Evolutionary conservation across 2,329 filamentous ascomycete species (phyloP), one percentile per base, ranked within the genome.

Genomic region (Alternaria ventricosa): DNA sequence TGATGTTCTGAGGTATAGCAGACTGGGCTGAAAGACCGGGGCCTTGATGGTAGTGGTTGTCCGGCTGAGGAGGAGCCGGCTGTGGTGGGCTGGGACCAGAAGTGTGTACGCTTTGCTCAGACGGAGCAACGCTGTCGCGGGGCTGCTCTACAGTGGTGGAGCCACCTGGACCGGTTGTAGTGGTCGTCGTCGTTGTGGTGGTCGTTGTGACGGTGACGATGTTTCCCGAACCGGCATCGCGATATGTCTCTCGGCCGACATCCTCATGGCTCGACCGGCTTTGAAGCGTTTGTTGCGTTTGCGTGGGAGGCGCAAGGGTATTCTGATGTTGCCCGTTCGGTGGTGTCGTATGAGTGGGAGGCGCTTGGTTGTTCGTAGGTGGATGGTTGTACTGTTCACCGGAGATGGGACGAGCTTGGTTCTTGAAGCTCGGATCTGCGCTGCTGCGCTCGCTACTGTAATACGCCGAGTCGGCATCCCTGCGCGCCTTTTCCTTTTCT

Each of bases 121-220:
- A 63, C 3, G 70, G 57, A 9, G 27, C 47, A 46, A 60, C 65
- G n/a, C 62, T 66, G 10, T 64, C 63, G 49, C 54, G 66, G 10
- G 76, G 75, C 36, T 75, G 70, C 44, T 78, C 69, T 33, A 78
- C 75, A 10, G 76, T 79, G 11, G 75, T 78, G 22, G 70, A 70
- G 1, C 77, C 77, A 4, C 77, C 77, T 13, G 76, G 76, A 0
- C 76, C 76, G 12, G 76, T 78, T 3, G 73, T 76, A 15, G 76
- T 79, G 3, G 76, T 79, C 1, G 77, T 79, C 1, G 77, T 79
- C 1, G 77, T 79, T 2, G 76, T 79, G 1, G 77, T 78, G 12
- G 77, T 79, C 0, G 76, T 79, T 9, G 75, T 78, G 4, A 75
- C 75, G 6, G 76, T 78, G 4, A 79, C 71, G 20, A 78, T 71